phyloP scores from a whole-genome alignment of 257 asterid genomes.

The Nicotiana knightiana region DNA sequence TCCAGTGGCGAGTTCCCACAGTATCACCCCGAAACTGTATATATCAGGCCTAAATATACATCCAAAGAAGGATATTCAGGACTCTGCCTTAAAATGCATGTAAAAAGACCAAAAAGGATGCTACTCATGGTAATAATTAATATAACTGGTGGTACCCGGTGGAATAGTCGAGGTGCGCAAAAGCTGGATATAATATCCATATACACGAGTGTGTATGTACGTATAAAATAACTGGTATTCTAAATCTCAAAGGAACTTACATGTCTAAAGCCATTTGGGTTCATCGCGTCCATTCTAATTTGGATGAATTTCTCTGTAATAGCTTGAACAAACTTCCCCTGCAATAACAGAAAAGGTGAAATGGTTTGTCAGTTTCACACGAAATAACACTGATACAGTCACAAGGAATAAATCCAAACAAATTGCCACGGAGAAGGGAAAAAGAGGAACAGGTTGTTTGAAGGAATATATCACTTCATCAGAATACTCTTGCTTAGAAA shows the following conservation, averaged over 20 bases:
- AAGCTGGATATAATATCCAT: too few species aligned
- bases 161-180: too few species aligned
- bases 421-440: not conserved
- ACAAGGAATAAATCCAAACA: not conserved
- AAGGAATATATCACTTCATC: conserved; percentile 73
- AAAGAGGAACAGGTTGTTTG: conserved; percentile 33
- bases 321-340: conserved; percentile 91
- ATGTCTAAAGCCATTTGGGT: conserved; percentile 86
- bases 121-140: not conserved
- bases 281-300: conserved; percentile 82
- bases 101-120: not conserved
- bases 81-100: not conserved
- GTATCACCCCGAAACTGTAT: conserved; percentile 83
- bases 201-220: too few species aligned
- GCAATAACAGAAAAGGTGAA: conserved; percentile 19
- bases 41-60: conserved; percentile 60
- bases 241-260: conserved; percentile 40
- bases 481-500: conserved; percentile 78
- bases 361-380: not conserved
- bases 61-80: conserved; percentile 12
- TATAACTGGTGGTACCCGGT: not conserved
- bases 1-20: conserved; percentile 89
- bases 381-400: not conserved
- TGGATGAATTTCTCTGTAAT: conserved; percentile 61
- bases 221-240: not conserved